Evolutionary conservation across 2,329 filamentous ascomycete species (phyloP).

Genomic region (Ophiostoma sp.): DNA sequence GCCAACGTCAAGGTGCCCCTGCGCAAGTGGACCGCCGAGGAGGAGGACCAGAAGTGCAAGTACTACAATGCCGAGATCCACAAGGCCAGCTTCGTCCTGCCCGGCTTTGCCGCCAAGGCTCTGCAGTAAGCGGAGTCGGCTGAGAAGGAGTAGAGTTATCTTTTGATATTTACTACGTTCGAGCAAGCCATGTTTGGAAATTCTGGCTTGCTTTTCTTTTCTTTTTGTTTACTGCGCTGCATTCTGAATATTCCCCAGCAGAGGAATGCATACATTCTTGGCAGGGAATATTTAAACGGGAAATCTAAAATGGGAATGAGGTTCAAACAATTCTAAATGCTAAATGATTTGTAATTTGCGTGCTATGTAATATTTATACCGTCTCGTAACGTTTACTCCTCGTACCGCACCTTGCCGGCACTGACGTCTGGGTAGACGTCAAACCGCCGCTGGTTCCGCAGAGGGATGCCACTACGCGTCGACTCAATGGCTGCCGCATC

Average conservation of each 20-base stretch:
- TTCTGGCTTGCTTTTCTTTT: constrained; percentile 10
- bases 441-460: constrained; percentile 82
- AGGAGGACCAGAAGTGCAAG: constrained; percentile 88
- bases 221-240: constrained; percentile 16
- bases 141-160: not conserved
- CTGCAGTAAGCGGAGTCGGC: constrained; percentile 49
- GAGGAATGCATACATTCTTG: not conserved
- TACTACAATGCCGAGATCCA: constrained; percentile 99
- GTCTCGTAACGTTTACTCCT: constrained; percentile 31
- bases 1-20: constrained; percentile 83
- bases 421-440: constrained; percentile 95
- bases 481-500: constrained; percentile 68
- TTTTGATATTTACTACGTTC: not conserved
- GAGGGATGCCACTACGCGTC: constrained; percentile 78
- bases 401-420: constrained; percentile 50
- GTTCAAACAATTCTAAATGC: not conserved
- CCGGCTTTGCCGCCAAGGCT: constrained; percentile 85
- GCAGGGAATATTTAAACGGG: not conserved
- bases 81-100: constrained; percentile 89
- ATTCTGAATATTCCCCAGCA: constrained; percentile 12
- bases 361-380: constrained; percentile 4
- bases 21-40: constrained; percentile 76
- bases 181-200: constrained; percentile 9
- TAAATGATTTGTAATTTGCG: not conserved
- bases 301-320: constrained; percentile 2